A percentile compares a stretch with the other conserved stretches of the same genome.
Evolutionary conservation across 2,329 filamentous ascomycete genomes (phyloP).

Genomic region (Blastomyces percursus): DNA sequence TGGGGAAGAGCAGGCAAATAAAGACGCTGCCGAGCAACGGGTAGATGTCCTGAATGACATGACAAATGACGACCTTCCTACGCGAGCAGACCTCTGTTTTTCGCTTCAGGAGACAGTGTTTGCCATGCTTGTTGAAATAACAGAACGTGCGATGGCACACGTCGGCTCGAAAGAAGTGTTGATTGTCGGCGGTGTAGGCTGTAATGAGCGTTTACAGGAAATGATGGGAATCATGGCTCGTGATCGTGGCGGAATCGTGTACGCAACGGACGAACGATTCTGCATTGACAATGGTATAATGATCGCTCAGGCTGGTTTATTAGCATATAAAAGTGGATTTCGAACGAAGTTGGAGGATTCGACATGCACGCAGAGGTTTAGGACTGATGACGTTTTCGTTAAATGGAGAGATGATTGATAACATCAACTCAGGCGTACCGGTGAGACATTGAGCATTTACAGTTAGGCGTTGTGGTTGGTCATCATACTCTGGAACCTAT

Average conservation of each 20-base stretch:
- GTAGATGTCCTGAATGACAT: conserved; percentile 8
- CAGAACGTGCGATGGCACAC: conserved; percentile 95
- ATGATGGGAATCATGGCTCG: conserved; percentile 98
- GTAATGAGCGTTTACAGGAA: conserved; percentile 84
- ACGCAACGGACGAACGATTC: conserved; percentile 91
- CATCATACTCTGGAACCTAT: not conserved
- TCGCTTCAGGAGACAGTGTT: conserved; percentile 90
- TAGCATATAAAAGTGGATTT: conserved; percentile 75
- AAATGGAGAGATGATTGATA: conserved; percentile 54
- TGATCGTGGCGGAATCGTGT: conserved; percentile 80
- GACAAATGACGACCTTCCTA: conserved; percentile 38
- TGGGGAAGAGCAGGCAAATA: conserved; percentile 41
- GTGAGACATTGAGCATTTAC: not conserved
- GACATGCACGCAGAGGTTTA: conserved; percentile 72
- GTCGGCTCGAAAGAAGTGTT: conserved; percentile 87
- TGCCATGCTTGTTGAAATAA: conserved; percentile 97
- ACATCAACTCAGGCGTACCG: not conserved
- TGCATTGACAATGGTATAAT: conserved; percentile 99
- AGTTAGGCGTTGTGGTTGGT: not conserved
- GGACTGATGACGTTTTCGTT: conserved; percentile 70
- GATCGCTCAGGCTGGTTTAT: conserved; percentile 90
- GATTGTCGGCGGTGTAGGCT: conserved; percentile 91
- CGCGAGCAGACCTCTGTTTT: conserved; percentile 80
- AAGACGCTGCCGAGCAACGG: conserved; percentile 20
- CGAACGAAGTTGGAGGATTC: conserved; percentile 66